Conservation (phyloP, 192 early-diverging fungal genomes). For the Podila clonocystis region DNA sequence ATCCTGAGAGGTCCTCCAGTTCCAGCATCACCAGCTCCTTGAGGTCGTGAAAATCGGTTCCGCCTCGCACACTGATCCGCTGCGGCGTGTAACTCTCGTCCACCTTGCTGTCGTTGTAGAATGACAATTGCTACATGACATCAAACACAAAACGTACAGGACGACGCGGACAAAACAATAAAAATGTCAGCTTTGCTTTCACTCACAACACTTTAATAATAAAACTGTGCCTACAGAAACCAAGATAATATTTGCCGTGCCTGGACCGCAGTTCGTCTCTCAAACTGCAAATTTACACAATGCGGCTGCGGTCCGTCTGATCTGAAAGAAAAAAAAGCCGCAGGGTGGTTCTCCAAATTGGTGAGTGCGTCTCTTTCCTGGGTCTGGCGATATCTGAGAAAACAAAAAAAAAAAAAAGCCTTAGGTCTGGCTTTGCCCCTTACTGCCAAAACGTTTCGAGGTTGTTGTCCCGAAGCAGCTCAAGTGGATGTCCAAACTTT, state of each 20-base stretch:
- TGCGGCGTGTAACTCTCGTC: slow-evolving; percentile 89
- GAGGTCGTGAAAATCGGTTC: slow-evolving; percentile 73
- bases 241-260: slow-evolving; percentile 47
- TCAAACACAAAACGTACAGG: not conserved
- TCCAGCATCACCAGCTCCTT: slow-evolving; percentile 67
- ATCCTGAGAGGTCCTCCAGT: slow-evolving; percentile 69
- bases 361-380: not conserved
- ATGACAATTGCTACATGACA: slow-evolving; percentile 60
- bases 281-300: slow-evolving; percentile 77
- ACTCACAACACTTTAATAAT: not conserved
- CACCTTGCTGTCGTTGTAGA: slow-evolving; percentile 76
- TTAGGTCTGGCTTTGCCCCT: not conserved
- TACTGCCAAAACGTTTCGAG: slow-evolving; percentile 88
- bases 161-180: not conserved
- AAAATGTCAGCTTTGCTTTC: not conserved
- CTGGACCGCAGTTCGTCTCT: slow-evolving; percentile 65
- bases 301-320: slow-evolving; percentile 81
- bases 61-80: slow-evolving; percentile 70
- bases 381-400: not conserved
- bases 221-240: not conserved
- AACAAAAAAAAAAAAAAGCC: slow-evolving; percentile 4
- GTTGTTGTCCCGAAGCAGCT: slow-evolving; percentile 71
- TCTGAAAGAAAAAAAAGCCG: slow-evolving; percentile 47
- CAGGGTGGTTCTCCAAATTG: not conserved
- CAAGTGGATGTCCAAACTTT: slow-evolving; percentile 69